phyloP scores from a whole-genome alignment of 2,329 filamentous ascomycete genomes.

The Volutella citrinella region DNA sequence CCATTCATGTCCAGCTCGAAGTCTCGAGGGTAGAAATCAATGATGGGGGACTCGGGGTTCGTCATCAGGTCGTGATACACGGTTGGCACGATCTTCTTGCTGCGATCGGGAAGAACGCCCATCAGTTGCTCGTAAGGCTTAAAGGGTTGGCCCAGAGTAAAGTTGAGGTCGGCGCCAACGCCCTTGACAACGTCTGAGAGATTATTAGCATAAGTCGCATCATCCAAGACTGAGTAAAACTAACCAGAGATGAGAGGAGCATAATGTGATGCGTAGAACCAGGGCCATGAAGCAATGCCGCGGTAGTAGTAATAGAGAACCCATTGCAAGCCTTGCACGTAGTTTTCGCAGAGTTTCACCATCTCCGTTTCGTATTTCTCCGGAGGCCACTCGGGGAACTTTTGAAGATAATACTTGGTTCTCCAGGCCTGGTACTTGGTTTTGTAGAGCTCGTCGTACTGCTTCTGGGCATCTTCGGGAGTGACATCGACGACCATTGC shows the following conservation, averaged over 20 bases:
- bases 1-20: constrained; percentile 99
- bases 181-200: constrained; percentile 78
- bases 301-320: constrained; percentile 97
- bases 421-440: constrained; percentile 92
- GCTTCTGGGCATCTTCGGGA: constrained; percentile 72
- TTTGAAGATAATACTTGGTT: constrained; percentile 85
- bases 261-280: constrained; percentile 97
- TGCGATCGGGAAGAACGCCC: constrained; percentile 95
- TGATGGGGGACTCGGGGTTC: constrained; percentile 82
- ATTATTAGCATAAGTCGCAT: too few relatives aligned
- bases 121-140: constrained; percentile 94
- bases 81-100: constrained; percentile 88
- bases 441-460: constrained; percentile 83
- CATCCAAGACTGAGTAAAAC: too few relatives aligned
- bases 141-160: constrained; percentile 93
- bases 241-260: constrained; percentile 89
- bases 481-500: constrained; percentile 80
- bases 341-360: constrained; percentile 84
- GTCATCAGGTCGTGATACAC: constrained; percentile 95
- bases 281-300: constrained; percentile 96
- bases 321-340: constrained; percentile 97
- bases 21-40: constrained; percentile 96
- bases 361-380: constrained; percentile 75
- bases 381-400: constrained; percentile 82
- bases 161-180: constrained; percentile 81